Evolutionary conservation across 169 alveolate genomes (phyloP), one percentile per base, ranked within the genome.

Genomic region (Eimeria sp.): DNA sequence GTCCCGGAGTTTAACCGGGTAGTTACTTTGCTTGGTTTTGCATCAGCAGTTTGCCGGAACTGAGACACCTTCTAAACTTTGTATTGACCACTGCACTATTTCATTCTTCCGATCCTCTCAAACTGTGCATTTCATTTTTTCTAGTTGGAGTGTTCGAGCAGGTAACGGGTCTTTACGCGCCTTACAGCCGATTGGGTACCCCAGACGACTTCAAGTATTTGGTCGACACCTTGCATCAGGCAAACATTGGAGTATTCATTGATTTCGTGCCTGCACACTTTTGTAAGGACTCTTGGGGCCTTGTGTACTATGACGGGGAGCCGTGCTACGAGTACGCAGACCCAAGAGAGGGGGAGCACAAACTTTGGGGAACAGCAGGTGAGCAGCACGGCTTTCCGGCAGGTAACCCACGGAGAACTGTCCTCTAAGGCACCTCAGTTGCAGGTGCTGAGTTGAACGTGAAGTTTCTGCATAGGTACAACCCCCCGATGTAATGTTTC

Each of bases 281-380:
- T 88, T 96, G 97, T 95, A 97, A 97, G 91, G 98, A 97, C 22
- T 61, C 97, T 45, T 97, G 98, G 98, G 98, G 97, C 86, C 90
- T 97, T n/a, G 97, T 94, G 18, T 95, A 95, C 51, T 97, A 97
- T 57, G 98, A 97, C 91, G 98, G 98, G 30, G 96, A 95, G 88
- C 97, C 97, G 16, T 95, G 97, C 95, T 97, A 97, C 75, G 98
- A 97, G 43, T 97, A 97, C 83, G 97, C 97, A n/a, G 98, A 97
- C 87, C 97, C 98, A n/a, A 96, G 97, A 67, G 98, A 97, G 75
- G 98, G 98, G 30, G 98, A 97, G 95, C 97, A 97, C 96, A 95
- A 96, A 57, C 96, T 75, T 30, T 97, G 98, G 98, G 98, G 98
- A n/a, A 97, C 98, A 9, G 96, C 96, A 6, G 96, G 96, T 95